These are phyloP conservation scores for Cenchrus fungigraminus DNA, from an alignment of 176 grass and related monocot genomes.

Conservation along the genomic window DNA sequence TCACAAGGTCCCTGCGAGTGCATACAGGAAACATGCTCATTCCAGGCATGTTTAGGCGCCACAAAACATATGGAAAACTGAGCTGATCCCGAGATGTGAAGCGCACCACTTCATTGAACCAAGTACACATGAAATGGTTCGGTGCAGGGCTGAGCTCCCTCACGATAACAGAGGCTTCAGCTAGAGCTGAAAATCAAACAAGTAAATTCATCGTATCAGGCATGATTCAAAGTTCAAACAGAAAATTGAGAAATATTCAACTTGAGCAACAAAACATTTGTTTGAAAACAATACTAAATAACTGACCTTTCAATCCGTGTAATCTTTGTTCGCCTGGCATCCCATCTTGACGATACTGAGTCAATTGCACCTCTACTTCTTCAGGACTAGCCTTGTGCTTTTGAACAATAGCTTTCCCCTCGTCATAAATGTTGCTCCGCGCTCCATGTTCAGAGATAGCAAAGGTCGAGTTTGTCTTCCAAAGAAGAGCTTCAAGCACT, in stretches of 20 bases:
- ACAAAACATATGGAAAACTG: slow-evolving; percentile 88
- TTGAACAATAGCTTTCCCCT: slow-evolving; percentile 82
- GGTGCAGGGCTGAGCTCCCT: slow-evolving; percentile 74
- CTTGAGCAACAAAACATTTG: slow-evolving; percentile 29
- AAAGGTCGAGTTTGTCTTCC: slow-evolving; percentile 85
- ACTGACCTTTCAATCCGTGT: slow-evolving; percentile 55
- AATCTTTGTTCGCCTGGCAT: slow-evolving; percentile 70
- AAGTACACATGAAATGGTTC: slow-evolving; percentile 91
- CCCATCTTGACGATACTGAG: slow-evolving; percentile 69
- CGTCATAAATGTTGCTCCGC: slow-evolving; percentile 80
- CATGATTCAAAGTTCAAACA: neutral
- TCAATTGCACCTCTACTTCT: slow-evolving; percentile 89
- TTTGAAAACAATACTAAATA: slow-evolving; percentile 22
- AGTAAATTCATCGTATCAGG: slow-evolving; percentile 15
- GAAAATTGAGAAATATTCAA: slow-evolving; percentile 1
- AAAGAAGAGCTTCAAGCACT: slow-evolving; percentile 82
- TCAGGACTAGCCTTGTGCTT: slow-evolving; percentile 93
- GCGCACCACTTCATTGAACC: slow-evolving; percentile 95
- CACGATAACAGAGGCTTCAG: slow-evolving; percentile 89
- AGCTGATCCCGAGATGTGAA: slow-evolving; percentile 98
- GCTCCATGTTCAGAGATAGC: slow-evolving; percentile 98
- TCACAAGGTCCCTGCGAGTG: slow-evolving; percentile 89
- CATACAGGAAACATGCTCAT: slow-evolving; percentile 91
- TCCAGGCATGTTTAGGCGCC: slow-evolving; percentile 70
- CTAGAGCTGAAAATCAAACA: slow-evolving; percentile 71